Evolutionary conservation across 106 monocot species (phyloP).

Genomic region (Acorus gramineus): DNA sequence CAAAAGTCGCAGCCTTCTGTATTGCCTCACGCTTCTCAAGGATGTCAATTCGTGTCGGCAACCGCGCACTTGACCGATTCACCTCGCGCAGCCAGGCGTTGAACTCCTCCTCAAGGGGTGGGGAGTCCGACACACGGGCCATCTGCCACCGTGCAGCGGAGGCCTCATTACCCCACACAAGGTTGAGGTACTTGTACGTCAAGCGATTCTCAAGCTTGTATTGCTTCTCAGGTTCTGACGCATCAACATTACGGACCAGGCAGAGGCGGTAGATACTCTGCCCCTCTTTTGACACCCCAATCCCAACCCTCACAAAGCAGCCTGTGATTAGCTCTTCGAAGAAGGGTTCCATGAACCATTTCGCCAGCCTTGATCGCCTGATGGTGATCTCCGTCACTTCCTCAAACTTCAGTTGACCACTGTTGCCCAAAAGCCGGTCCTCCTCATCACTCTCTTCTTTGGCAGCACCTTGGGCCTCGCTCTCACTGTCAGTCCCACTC

Average conservation of each 20-base stretch:
- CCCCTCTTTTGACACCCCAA: slow-evolving; percentile 56
- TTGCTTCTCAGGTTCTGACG: slow-evolving; percentile 47
- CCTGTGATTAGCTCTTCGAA: slow-evolving; percentile 78
- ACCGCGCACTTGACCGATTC: slow-evolving; percentile 33
- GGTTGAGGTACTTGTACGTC: slow-evolving; percentile 73
- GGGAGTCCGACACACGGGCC: slow-evolving; percentile 70
- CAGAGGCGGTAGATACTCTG: slow-evolving; percentile 53
- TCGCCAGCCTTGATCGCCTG: slow-evolving; percentile 67
- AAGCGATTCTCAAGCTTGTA: slow-evolving; percentile 68
- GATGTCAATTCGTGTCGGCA: slow-evolving; percentile 46
- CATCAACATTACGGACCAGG: slow-evolving; percentile 70
- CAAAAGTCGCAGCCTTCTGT: slow-evolving; percentile 45
- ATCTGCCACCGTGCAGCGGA: slow-evolving; percentile 81
- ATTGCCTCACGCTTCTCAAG: slow-evolving; percentile 61
- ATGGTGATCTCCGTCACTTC: slow-evolving; percentile 74
- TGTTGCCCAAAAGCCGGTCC: no score
- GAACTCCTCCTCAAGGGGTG: slow-evolving; percentile 56
- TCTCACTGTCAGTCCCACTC: slow-evolving; percentile 37
- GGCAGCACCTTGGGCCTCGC: slow-evolving; percentile 18
- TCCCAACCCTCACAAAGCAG: slow-evolving; percentile 78
- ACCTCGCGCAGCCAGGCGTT: slow-evolving; percentile 54
- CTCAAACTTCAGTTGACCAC: slow-evolving; percentile 37
- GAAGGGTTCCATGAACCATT: slow-evolving; percentile 94
- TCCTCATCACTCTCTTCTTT: slow-evolving; percentile 63
- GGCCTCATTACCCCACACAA: slow-evolving; percentile 55